Evolutionary conservation across 768 basidiomycete genomes (phyloP).

Genomic region (Naganishia vaughanmartiniae): DNA sequence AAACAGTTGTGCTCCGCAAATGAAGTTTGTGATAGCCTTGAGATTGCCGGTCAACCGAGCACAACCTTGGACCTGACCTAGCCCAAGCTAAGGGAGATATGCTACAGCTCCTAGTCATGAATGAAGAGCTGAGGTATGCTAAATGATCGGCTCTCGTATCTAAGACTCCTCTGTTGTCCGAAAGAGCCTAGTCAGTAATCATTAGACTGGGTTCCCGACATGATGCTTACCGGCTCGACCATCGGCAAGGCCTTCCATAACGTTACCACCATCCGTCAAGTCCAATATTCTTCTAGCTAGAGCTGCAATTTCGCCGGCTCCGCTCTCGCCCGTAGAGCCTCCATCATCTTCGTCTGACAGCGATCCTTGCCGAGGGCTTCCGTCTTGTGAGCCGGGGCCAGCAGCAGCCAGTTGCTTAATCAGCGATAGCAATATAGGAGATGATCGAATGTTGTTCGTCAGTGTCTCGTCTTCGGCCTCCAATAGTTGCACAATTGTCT

Average conservation of each 20-base stretch:
- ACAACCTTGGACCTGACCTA: background rate
- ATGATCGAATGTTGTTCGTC: constrained; percentile 83
- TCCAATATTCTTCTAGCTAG: constrained; percentile 82
- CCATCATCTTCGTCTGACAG: constrained; percentile 67
- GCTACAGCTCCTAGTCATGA: background rate
- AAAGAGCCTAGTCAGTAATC: constrained; percentile 14
- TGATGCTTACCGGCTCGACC: constrained; percentile 3
- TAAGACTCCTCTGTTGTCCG: constrained; percentile 14
- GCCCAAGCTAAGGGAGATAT: background rate
- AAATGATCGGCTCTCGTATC: background rate
- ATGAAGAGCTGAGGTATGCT: background rate
- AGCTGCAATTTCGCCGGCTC: constrained; percentile 84
- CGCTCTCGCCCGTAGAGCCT: constrained; percentile 55
- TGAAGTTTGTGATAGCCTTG: background rate
- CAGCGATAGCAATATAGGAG: constrained; percentile 74
- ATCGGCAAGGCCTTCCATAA: constrained; percentile 19
- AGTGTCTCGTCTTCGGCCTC: constrained; percentile 94
- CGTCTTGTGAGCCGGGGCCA: constrained; percentile 66
- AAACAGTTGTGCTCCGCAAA: background rate
- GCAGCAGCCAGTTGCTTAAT: constrained; percentile 71
- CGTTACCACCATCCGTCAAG: constrained; percentile 63
- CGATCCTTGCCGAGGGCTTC: constrained; percentile 58
- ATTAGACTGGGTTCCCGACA: background rate
- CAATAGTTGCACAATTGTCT: constrained; percentile 89
- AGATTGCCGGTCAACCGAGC: background rate